Base-by-base conservation (phyloP, 371 early-diverging fungal species). In the Pancytospora epiphaga region DNA sequence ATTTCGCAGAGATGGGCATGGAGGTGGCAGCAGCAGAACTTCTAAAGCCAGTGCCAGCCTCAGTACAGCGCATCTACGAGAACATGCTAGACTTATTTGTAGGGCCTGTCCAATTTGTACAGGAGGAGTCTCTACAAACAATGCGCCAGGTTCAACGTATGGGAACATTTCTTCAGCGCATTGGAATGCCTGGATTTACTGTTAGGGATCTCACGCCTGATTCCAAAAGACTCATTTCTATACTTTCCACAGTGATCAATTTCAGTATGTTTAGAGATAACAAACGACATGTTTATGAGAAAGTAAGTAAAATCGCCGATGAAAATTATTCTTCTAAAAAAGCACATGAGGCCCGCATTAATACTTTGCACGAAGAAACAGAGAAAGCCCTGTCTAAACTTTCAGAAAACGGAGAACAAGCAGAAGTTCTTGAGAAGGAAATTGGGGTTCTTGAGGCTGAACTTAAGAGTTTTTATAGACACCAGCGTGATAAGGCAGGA, bases 231-330 rank as follows among this genome's bases (percentile, higher is more conserved):
- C 47, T 75, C 49, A 62, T 69, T 50, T 32, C 19, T 12, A 67
- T 78, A 30, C 34, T 73, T 19, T 69, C 64, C 69, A 49, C 47
- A 0, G 29, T 73, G 9, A 63, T 71, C 15, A 75, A 75, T 27
- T 78, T 74, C 62, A 58, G 58, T 29, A 78, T 78, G 69, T 78
- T 61, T 32, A 57, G 78, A 29, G 78, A 78, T 57, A 66, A 50
- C 57, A 78, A 78, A 63, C 43, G 54, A 32, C 36, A 72, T 39
- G 43, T 75, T 4, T 78, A 75, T 47, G 67, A 78, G n/a, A 63
- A 56, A 60, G 52, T 68, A 2, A 50, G 34, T 3, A 33, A 49
- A 33, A 60, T 58, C 32, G 66, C 62, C 12, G 69, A 72, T 19
- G 73, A 70, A 37, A 72, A 67, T 49, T 36, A 56, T 22, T 27